phyloP scores from a whole-genome alignment of 208 protist species.

The Trypanosoma avium region DNA sequence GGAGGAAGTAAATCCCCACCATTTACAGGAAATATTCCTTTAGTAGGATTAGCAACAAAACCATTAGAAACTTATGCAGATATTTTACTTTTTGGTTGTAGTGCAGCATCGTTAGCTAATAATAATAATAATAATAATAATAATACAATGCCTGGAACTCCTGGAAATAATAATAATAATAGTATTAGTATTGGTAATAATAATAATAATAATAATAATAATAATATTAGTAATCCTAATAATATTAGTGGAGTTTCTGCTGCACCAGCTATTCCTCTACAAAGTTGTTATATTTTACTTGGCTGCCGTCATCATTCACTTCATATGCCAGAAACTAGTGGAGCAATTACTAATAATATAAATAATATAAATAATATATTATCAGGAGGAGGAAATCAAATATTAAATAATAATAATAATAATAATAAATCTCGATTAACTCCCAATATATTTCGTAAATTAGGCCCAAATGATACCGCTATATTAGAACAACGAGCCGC shows the following conservation, averaged over 20 bases:
- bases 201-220: not conserved
- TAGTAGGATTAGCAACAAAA: constrained; percentile 28
- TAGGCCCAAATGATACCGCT: not conserved
- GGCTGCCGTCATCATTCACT: constrained; percentile 19
- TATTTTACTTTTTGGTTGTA: not conserved
- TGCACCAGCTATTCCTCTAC: not conserved
- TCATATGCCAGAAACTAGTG: not conserved
- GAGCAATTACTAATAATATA: not conserved
- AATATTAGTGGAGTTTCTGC: not conserved
- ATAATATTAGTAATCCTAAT: not conserved
- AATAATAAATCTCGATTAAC: not conserved
- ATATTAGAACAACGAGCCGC: not conserved
- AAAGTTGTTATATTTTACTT: constrained; percentile 22
- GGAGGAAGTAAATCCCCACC: not conserved
- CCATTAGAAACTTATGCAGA: constrained; percentile 29
- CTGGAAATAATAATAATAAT: not conserved
- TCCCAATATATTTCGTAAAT: not conserved
- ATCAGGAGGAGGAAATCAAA: not conserved
- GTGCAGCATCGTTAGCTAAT: no score
- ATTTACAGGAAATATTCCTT: constrained; percentile 25
- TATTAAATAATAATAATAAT: not conserved
- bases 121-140: not conserved
- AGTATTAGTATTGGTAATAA: not conserved
- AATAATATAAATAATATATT: not conserved
- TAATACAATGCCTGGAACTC: not conserved